A percentile compares a stretch with the other conserved stretches of the same genome.
These are phyloP conservation scores for Coemansia sp. DNA, from an alignment of 192 early-diverging fungal genomes.

Conservation along the genomic window DNA sequence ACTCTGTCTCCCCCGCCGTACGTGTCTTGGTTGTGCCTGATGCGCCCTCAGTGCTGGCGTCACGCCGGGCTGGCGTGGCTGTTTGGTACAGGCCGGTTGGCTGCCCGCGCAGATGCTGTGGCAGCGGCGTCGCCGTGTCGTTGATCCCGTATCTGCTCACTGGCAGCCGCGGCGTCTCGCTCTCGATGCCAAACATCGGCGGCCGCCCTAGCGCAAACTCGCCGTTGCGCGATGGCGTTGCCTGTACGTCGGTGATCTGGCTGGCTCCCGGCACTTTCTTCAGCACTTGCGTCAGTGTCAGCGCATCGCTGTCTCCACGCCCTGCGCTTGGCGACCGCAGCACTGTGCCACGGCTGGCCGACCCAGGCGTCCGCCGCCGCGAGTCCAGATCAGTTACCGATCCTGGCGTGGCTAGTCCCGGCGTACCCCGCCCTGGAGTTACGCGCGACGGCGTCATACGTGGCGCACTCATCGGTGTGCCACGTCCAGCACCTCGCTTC, in stretches of 20 bases:
- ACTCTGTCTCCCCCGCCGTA: slow-evolving; percentile 27
- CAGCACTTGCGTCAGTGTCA: slow-evolving; percentile 39
- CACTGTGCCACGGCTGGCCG: slow-evolving; percentile 6
- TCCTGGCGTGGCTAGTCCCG: slow-evolving; percentile 8
- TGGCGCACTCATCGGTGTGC: slow-evolving; percentile 21
- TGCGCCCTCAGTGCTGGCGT: slow-evolving; percentile 24
- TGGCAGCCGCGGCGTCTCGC: slow-evolving; percentile 38
- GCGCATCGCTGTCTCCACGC: slow-evolving; percentile 12
- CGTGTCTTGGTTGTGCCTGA: slow-evolving; percentile 36
- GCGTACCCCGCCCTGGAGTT: neutral
- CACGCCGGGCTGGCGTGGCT: slow-evolving; percentile 32
- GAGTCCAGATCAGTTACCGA: slow-evolving; percentile 31
- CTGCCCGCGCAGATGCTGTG: slow-evolving; percentile 42
- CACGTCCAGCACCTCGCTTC: slow-evolving; percentile 9
- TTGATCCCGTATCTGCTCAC: slow-evolving; percentile 18
- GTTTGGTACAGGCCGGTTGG: slow-evolving; percentile 52
- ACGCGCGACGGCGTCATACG: slow-evolving; percentile 35
- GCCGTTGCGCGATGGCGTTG: slow-evolving; percentile 26
- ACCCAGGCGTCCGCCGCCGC: slow-evolving; percentile 27
- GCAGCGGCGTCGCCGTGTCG: slow-evolving; percentile 37
- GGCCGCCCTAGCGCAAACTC: slow-evolving; percentile 11
- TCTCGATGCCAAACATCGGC: neutral
- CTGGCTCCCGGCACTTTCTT: slow-evolving; percentile 31
- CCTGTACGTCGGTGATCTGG: slow-evolving; percentile 14
- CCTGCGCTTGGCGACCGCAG: slow-evolving; percentile 32